Conservation (phyloP, 1,284 basidiomycete species). For the Trichosporon faecale region DNA sequence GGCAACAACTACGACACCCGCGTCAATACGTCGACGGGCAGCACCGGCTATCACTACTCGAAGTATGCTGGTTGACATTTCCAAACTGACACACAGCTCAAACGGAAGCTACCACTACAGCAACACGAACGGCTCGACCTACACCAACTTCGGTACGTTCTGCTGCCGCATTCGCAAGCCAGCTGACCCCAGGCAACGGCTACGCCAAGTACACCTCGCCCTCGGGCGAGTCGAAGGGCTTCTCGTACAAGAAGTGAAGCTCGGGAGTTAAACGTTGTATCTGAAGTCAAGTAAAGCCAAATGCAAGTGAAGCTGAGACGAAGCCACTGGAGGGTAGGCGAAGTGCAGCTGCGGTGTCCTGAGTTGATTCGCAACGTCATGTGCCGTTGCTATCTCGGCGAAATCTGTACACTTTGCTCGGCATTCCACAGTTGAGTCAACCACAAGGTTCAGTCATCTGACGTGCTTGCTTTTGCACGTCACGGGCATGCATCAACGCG, state of each 20-base stretch:
- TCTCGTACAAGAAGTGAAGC: slow-evolving; percentile 20
- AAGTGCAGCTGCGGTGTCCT: background rate
- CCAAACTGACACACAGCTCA: background rate
- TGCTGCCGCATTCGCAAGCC: background rate
- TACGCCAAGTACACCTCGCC: slow-evolving; percentile 58
- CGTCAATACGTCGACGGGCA: slow-evolving; percentile 49
- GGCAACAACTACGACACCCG: slow-evolving; percentile 61
- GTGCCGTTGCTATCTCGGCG: background rate
- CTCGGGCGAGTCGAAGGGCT: slow-evolving; percentile 45
- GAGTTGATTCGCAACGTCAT: background rate
- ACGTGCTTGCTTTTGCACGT: background rate
- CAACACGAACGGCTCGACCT: slow-evolving; percentile 62
- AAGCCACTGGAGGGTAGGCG: background rate
- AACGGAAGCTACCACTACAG: slow-evolving; percentile 62
- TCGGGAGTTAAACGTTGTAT: background rate
- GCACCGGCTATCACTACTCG: slow-evolving; percentile 60
- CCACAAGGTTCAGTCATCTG: background rate
- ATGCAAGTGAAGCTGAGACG: background rate
- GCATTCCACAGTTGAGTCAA: background rate
- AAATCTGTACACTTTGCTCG: background rate
- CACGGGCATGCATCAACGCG: no score
- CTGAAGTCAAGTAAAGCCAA: background rate
- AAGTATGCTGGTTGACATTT: slow-evolving; percentile 51
- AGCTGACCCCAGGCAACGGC: slow-evolving; percentile 49
- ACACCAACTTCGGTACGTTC: slow-evolving; percentile 55